Conservation (phyloP, 2,329 filamentous ascomycete species). For the Penicillium sp. region DNA sequence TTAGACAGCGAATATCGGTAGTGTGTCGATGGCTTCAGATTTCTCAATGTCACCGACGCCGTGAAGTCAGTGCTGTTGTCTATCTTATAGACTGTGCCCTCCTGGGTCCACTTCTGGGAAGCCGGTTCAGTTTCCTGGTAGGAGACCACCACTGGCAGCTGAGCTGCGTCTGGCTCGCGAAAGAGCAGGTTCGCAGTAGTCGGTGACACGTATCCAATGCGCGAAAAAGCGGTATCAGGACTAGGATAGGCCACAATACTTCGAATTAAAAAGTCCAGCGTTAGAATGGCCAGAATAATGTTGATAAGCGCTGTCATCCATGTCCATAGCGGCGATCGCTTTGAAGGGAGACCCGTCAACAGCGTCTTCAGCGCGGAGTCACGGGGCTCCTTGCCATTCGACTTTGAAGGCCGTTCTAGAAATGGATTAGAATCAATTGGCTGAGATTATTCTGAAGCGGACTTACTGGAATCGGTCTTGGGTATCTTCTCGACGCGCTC, state of each 20-base stretch:
- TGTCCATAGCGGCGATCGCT: slow-evolving; percentile 63
- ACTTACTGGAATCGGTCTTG: slow-evolving; percentile 9
- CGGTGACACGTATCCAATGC: slow-evolving; percentile 81
- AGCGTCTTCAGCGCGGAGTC: slow-evolving; percentile 57
- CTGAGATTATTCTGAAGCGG: not conserved
- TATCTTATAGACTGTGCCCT: slow-evolving; percentile 61
- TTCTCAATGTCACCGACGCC: slow-evolving; percentile 60
- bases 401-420: slow-evolving; percentile 4
- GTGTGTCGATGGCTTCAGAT: slow-evolving; percentile 63
- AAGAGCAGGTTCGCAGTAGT: slow-evolving; percentile 75
- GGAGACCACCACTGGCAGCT: slow-evolving; percentile 71
- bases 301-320: slow-evolving; percentile 69
- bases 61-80: slow-evolving; percentile 80
- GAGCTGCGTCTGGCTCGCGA: slow-evolving; percentile 70
- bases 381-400: slow-evolving; percentile 6
- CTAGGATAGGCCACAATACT: slow-evolving; percentile 65
- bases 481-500: slow-evolving; percentile 5
- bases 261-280: slow-evolving; percentile 72
- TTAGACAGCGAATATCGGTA: slow-evolving; percentile 87
- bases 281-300: slow-evolving; percentile 60
- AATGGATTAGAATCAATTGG: not conserved
- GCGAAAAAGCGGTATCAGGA: slow-evolving; percentile 75
- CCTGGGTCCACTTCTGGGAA: slow-evolving; percentile 57
- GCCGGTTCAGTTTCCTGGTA: slow-evolving; percentile 43
- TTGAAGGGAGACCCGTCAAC: slow-evolving; percentile 69